Evolutionary conservation across 345 rosid genomes (phyloP).

Genomic region (Cardamine chenopodiifolia): DNA sequence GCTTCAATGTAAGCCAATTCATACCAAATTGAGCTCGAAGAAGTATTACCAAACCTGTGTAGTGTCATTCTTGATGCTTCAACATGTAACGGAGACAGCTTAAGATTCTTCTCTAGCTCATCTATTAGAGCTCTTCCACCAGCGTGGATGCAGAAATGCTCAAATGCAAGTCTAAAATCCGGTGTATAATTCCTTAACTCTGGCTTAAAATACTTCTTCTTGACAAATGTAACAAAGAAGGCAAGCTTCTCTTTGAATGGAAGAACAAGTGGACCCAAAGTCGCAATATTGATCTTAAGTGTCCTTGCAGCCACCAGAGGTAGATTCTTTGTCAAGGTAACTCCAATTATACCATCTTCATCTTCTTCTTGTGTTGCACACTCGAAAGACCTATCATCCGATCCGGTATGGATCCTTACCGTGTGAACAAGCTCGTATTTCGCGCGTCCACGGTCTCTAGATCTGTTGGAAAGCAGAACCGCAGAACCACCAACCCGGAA

Average conservation of each 20-base stretch:
- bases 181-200: slow-evolving; percentile 57
- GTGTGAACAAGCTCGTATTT: slow-evolving; percentile 65
- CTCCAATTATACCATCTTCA: slow-evolving; percentile 48
- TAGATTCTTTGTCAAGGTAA: slow-evolving; percentile 65
- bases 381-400: slow-evolving; percentile 55
- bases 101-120: slow-evolving; percentile 62
- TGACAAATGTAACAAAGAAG: slow-evolving; percentile 48
- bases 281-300: slow-evolving; percentile 60
- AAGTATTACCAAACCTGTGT: slow-evolving; percentile 74
- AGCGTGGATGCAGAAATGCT: slow-evolving; percentile 75
- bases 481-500: slow-evolving; percentile 65
- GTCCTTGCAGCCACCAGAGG: slow-evolving; percentile 66
- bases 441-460: slow-evolving; percentile 45
- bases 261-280: slow-evolving; percentile 66
- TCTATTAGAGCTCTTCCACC: slow-evolving; percentile 72
- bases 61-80: slow-evolving; percentile 83
- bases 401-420: slow-evolving; percentile 62
- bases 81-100: slow-evolving; percentile 56
- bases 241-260: slow-evolving; percentile 64
- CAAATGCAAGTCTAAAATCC: slow-evolving; percentile 69
- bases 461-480: slow-evolving; percentile 56
- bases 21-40: slow-evolving; percentile 73
- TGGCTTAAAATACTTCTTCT: slow-evolving; percentile 52
- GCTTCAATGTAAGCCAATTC: slow-evolving; percentile 70
- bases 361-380: slow-evolving; percentile 67